Evolutionary conservation across 768 basidiomycete species (phyloP).

Genomic region (Chalciporus pseudorubinellus): DNA sequence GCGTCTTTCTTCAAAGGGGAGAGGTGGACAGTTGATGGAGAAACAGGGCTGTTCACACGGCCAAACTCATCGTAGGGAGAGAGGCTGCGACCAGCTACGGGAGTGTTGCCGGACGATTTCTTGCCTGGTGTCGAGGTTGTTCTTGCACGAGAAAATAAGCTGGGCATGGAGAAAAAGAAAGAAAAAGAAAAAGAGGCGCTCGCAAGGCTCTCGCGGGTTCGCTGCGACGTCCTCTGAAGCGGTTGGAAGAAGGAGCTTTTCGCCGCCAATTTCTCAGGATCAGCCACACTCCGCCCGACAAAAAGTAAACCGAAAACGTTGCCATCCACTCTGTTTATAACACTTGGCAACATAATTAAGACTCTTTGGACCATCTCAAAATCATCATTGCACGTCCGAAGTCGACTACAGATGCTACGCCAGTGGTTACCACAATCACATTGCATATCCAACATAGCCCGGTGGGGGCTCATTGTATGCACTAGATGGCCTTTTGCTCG

Average conservation of each 20-base stretch:
- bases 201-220: constrained; percentile 3
- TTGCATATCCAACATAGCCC: not conserved
- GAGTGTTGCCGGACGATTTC: constrained; percentile 26
- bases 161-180: constrained; percentile 53
- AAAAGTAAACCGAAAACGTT: not conserved
- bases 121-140: constrained; percentile 57
- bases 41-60: constrained; percentile 47
- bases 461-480: not conserved
- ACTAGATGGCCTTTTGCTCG: not conserved
- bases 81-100: constrained; percentile 3
- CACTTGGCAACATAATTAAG: not conserved
- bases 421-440: not conserved
- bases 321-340: constrained; percentile 1
- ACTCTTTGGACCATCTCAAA: not conserved
- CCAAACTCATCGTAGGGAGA: constrained; percentile 63
- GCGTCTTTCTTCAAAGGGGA: constrained; percentile 47
- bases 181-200: not conserved
- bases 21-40: constrained; percentile 27
- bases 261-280: constrained; percentile 30
- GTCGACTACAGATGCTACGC: not conserved
- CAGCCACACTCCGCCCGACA: constrained; percentile 9
- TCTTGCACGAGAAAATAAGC: constrained; percentile 68
- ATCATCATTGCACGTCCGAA: not conserved
- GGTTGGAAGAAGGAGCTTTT: constrained; percentile 2
- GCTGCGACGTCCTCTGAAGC: constrained; percentile 22